phyloP scores from a whole-genome alignment of 305 asterid species.

The Rubia tinctorum region DNA sequence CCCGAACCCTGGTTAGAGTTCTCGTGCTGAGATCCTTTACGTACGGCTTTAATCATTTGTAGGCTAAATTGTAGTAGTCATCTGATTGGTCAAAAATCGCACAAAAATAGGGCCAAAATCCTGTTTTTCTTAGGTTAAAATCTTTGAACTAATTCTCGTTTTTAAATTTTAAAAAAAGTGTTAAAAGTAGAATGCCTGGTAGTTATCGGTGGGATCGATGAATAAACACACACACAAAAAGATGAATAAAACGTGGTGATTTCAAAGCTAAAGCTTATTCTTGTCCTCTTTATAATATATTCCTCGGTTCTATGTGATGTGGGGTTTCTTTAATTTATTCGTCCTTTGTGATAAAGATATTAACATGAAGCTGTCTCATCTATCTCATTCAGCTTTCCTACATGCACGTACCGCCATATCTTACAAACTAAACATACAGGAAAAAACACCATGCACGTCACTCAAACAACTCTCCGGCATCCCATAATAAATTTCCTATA shows the following conservation, averaged over 20 bases:
- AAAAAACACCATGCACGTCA: conserved; percentile 26
- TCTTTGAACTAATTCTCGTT: neutral
- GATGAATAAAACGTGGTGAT: conserved; percentile 9
- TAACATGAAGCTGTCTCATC: conserved; percentile 25
- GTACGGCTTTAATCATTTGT: neutral
- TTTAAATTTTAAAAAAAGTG: neutral
- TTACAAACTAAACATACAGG: neutral
- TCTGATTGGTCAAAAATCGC: neutral
- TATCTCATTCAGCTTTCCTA: conserved; percentile 18
- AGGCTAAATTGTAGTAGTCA: neutral
- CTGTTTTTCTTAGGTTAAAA: neutral
- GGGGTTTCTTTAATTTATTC: conserved; percentile 23
- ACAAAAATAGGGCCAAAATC: neutral
- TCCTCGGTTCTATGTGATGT: conserved; percentile 13
- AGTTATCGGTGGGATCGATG: conserved; percentile 3
- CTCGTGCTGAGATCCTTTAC: neutral
- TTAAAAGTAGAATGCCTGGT: neutral
- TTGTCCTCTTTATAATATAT: conserved; percentile 24
- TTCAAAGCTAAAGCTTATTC: conserved; percentile 29
- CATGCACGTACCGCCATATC: conserved; percentile 28
- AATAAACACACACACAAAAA: neutral
- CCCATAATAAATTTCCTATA: too few relatives aligned
- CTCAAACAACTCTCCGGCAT: neutral
- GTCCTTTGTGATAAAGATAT: conserved; percentile 31
- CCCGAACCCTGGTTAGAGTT: neutral